Conservation (phyloP, 1,284 basidiomycete species). For the Malassezia yamatoensis region DNA sequence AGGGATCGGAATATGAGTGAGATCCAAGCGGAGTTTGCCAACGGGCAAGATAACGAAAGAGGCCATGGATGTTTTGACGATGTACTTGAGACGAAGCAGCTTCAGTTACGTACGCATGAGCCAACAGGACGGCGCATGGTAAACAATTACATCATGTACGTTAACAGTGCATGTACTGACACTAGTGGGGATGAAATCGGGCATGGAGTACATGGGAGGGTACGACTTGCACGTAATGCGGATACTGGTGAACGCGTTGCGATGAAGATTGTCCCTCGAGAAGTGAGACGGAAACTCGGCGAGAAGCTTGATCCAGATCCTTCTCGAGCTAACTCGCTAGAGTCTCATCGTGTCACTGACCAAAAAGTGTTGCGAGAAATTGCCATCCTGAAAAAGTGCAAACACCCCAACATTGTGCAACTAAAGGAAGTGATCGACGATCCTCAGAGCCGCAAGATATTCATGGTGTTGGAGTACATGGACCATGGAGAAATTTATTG, state of each 20-base stretch:
- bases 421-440: conserved; percentile 94
- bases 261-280: conserved; percentile 45
- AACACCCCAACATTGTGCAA: conserved; percentile 81
- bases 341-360: conserved; percentile 24
- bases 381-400: conserved; percentile 87
- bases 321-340: conserved; percentile 1
- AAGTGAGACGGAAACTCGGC: conserved; percentile 36
- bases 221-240: conserved; percentile 38
- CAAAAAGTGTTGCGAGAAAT: conserved; percentile 56
- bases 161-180: background rate
- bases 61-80: background rate
- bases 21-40: no score
- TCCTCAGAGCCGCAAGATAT: conserved; percentile 74
- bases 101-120: conserved; percentile 37
- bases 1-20: no score
- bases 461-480: conserved; percentile 95
- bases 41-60: no score
- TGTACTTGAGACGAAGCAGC: conserved; percentile 33
- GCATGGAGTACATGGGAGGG: conserved; percentile 43
- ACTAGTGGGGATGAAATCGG: conserved; percentile 36
- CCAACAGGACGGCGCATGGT: conserved; percentile 43
- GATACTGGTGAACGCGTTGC: conserved; percentile 41
- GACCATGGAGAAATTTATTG: conserved; percentile 87
- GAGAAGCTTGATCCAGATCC: conserved; percentile 18
- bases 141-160: conserved; percentile 49